A percentile compares a stretch with the other conserved stretches of the same genome.
phyloP scores from a whole-genome alignment of 345 rosid genomes.

The Mercurialis annua region DNA sequence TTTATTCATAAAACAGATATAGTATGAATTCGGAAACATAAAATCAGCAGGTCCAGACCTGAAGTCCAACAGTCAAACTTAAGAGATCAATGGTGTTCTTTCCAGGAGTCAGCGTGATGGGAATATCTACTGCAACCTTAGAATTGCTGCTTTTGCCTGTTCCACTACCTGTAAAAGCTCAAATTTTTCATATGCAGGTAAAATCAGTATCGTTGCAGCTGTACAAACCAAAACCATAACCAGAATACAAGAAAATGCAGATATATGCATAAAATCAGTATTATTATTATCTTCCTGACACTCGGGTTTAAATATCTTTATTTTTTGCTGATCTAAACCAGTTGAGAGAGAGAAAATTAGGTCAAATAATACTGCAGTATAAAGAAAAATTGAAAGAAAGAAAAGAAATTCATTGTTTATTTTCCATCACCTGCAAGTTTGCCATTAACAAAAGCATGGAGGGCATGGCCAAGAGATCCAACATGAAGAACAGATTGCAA shows the following conservation, averaged over 20 bases:
- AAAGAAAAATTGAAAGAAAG: no score
- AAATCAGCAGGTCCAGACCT: slow-evolving; percentile 41
- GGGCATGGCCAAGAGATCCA: slow-evolving; percentile 81
- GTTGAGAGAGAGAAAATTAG: no score
- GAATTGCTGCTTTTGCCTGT: slow-evolving; percentile 44
- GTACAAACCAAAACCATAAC: slow-evolving; percentile 3
- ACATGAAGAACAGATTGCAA: slow-evolving; percentile 70
- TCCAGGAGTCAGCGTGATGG: slow-evolving; percentile 55
- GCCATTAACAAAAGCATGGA: slow-evolving; percentile 74
- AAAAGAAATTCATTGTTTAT: no score
- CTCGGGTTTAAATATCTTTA: background rate
- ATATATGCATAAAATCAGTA: background rate
- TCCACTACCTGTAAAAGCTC: slow-evolving; percentile 57
- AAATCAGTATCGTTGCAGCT: slow-evolving; percentile 5
- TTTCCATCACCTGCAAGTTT: slow-evolving; percentile 59
- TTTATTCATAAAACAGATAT: slow-evolving; percentile 12
- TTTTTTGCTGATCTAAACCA: no score
- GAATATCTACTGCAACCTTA: slow-evolving; percentile 61
- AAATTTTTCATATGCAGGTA: slow-evolving; percentile 11
- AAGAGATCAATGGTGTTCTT: slow-evolving; percentile 78
- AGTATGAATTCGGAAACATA: slow-evolving; percentile 5
- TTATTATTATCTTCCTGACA: background rate
- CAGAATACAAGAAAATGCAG: background rate
- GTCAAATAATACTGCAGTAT: no score
- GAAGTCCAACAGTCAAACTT: slow-evolving; percentile 94